These are phyloP conservation scores for Mycena olivaceomarginata DNA, from an alignment of 768 basidiomycete species.

Conservation along the genomic window DNA sequence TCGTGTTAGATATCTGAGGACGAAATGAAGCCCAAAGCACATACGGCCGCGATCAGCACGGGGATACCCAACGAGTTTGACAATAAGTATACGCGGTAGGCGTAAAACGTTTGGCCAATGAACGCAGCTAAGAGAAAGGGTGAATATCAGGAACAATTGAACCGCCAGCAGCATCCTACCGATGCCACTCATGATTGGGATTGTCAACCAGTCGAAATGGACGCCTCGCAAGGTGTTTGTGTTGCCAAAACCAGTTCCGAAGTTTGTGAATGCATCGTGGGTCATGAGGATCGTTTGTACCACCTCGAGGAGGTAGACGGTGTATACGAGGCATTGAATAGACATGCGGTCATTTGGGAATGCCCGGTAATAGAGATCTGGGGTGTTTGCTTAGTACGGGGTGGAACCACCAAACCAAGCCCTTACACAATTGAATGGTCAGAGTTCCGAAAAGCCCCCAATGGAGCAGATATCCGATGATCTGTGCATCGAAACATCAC, in stretches of 20 bases:
- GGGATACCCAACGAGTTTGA: not conserved
- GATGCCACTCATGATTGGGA: slow-evolving; percentile 3
- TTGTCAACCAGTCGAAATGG: not conserved
- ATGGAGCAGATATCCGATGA: slow-evolving; percentile 1
- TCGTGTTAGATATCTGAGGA: no score
- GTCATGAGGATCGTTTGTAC: slow-evolving; percentile 7
- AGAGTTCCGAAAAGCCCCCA: slow-evolving; percentile 12
- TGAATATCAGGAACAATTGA: not conserved
- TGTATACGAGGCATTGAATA: slow-evolving; percentile 1
- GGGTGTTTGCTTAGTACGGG: not conserved
- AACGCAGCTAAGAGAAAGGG: not conserved
- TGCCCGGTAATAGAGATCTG: slow-evolving; percentile 10
- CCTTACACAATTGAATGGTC: slow-evolving; percentile 1
- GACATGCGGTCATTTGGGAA: not conserved
- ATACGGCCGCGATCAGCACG: not conserved
- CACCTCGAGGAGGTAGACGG: slow-evolving; percentile 8
- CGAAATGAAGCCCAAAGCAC: not conserved
- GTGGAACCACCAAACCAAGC: no score
- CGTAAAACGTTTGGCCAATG: not conserved
- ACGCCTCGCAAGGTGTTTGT: not conserved
- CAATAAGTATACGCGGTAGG: not conserved
- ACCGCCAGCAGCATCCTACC: not conserved
- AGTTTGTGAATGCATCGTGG: not conserved
- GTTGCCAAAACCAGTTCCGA: not conserved
- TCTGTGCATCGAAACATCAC: not conserved